These are phyloP conservation scores for Parasitella parasitica DNA, from an alignment of 371 early-diverging fungal species.

Conservation along the genomic window DNA sequence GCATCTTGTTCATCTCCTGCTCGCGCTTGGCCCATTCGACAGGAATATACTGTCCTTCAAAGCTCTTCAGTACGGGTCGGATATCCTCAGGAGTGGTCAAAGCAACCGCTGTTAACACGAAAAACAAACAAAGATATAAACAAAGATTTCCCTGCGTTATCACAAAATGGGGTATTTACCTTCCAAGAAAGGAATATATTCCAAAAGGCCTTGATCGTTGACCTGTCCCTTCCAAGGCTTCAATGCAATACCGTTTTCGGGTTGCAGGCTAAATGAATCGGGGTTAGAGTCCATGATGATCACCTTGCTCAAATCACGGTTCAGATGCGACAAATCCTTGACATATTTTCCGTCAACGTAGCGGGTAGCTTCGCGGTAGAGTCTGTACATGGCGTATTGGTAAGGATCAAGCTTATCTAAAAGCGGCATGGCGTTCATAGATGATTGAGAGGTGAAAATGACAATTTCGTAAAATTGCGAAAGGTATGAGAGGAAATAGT, in stretches of 20 bases:
- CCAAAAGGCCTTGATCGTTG: slow-evolving; percentile 77
- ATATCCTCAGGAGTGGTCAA: slow-evolving; percentile 78
- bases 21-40: slow-evolving; percentile 72
- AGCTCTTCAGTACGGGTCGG: slow-evolving; percentile 66
- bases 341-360: slow-evolving; percentile 83
- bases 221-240: slow-evolving; percentile 88
- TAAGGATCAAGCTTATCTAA: slow-evolving; percentile 90
- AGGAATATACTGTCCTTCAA: slow-evolving; percentile 70
- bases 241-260: slow-evolving; percentile 85
- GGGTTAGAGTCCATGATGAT: slow-evolving; percentile 91
- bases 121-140: background rate
- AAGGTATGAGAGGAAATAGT: slow-evolving; percentile 90
- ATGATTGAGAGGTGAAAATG: slow-evolving; percentile 85
- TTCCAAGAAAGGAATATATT: slow-evolving; percentile 91
- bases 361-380: slow-evolving; percentile 88
- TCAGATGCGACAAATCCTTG: slow-evolving; percentile 90
- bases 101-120: slow-evolving; percentile 50
- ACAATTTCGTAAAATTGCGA: slow-evolving; percentile 93
- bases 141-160: background rate
- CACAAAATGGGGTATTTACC: slow-evolving; percentile 39
- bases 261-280: slow-evolving; percentile 79
- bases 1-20: slow-evolving; percentile 61
- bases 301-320: slow-evolving; percentile 90
- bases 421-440: slow-evolving; percentile 74
- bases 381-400: slow-evolving; percentile 78